phyloP scores from a whole-genome alignment of 495 filamentous ascomycete species.

The Aspergillus hancockii region DNA sequence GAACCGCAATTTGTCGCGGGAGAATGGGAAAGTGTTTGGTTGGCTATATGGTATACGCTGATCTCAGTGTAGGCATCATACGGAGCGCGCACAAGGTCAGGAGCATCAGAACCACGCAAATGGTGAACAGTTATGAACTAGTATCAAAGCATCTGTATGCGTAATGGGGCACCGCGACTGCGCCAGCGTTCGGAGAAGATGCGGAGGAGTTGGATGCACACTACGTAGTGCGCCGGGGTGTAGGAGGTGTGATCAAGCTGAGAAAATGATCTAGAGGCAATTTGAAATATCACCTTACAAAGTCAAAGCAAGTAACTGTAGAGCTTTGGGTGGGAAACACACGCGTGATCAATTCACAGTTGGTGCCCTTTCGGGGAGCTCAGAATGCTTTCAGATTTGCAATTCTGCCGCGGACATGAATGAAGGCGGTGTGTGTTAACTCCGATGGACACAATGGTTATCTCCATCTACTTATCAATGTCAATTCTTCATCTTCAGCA shows the following conservation, averaged over 20 bases:
- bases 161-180: slow-evolving; percentile 5
- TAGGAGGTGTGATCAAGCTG: neutral
- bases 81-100: neutral
- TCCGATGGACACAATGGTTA: no score
- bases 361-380: neutral
- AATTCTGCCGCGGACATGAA: slow-evolving; percentile 2
- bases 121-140: neutral
- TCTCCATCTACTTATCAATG: no score
- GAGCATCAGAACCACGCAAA: neutral
- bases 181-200: slow-evolving; percentile 12
- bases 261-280: neutral
- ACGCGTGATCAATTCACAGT: neutral
- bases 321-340: neutral
- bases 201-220: neutral
- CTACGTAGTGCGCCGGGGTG: neutral
- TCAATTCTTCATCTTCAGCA: neutral
- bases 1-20: neutral
- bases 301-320: neutral
- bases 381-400: neutral
- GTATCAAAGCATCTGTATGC: neutral
- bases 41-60: slow-evolving; percentile 18
- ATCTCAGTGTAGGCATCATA: slow-evolving; percentile 30
- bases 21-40: neutral
- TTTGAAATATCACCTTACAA: neutral
- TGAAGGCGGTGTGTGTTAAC: neutral